Conservation (phyloP, 495 filamentous ascomycete genomes). For the Tuber magnatum region DNA sequence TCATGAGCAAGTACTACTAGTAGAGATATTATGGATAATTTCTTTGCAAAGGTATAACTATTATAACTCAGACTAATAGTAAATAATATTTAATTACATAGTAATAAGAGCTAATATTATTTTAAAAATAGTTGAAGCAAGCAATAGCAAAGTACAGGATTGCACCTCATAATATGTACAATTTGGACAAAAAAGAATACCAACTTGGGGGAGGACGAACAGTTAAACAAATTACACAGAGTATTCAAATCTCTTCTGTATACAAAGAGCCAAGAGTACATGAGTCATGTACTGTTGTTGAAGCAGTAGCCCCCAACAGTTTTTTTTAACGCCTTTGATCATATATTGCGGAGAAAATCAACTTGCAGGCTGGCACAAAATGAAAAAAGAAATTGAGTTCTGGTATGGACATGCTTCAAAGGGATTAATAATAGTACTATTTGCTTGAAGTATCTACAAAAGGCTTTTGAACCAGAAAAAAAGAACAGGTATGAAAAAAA, state of each 20-base stretch:
- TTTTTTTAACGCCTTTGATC: slow-evolving; percentile 2
- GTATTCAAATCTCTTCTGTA: neutral
- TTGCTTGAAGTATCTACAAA: no score
- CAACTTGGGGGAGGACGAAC: neutral
- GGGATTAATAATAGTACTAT: slow-evolving; percentile 13
- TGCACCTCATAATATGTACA: neutral
- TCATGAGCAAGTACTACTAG: slow-evolving; percentile 7
- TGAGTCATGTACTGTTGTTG: slow-evolving; percentile 10
- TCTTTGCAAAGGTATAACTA: slow-evolving; percentile 9
- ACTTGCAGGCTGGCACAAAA: slow-evolving; percentile 6
- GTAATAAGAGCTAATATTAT: neutral
- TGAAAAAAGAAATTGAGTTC: slow-evolving; percentile 1
- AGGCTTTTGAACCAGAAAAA: no score
- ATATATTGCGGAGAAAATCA: slow-evolving; percentile 14
- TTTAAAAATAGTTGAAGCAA: slow-evolving; percentile 5
- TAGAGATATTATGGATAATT: slow-evolving; percentile 13
- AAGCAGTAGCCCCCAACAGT: slow-evolving; percentile 1
- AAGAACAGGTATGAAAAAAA: no score
- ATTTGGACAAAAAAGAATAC: neutral
- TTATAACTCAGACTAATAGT: neutral
- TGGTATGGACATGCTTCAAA: slow-evolving; percentile 12
- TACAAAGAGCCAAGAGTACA: neutral
- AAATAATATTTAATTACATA: neutral
- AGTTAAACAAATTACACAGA: neutral
- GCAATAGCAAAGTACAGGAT: neutral